Percentiles rank a stretch among this genome's conserved stretches.
Evolutionary conservation across 257 asterid genomes (phyloP).

Genomic region (Euphrasia confusa): DNA sequence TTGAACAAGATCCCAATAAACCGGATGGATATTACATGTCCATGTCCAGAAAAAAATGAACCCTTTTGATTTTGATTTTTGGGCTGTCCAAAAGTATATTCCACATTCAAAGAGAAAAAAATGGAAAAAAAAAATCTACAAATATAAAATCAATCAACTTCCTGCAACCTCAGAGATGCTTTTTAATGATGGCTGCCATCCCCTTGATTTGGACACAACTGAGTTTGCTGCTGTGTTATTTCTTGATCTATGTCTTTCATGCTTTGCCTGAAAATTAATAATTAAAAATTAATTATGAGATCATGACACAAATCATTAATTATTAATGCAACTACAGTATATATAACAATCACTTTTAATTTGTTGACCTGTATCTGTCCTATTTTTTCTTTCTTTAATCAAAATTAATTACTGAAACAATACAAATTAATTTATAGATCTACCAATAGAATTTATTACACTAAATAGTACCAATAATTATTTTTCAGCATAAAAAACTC

Average conservation of each 20-base stretch:
- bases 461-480: neutral
- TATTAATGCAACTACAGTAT: constrained; percentile 27
- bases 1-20: too few relatives aligned
- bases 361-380: constrained; percentile 34
- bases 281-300: constrained; percentile 3
- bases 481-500: neutral
- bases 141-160: constrained; percentile 28
- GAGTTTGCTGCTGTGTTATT: constrained; percentile 38
- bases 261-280: constrained; percentile 44
- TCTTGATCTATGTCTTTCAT: constrained; percentile 52
- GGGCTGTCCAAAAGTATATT: too few relatives aligned
- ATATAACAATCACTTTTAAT: constrained; percentile 25
- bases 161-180: constrained; percentile 73
- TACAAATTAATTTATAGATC: neutral
- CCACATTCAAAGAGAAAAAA: too few relatives aligned
- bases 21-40: too few relatives aligned
- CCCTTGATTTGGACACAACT: constrained; percentile 42
- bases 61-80: too few relatives aligned
- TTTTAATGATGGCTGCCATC: constrained; percentile 79
- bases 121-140: too few relatives aligned
- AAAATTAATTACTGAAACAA: constrained; percentile 14
- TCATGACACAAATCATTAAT: neutral
- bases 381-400: constrained; percentile 21
- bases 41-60: too few relatives aligned
- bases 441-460: neutral